Base-by-base conservation (phyloP, 129 eudicot species). In the Calendula officinalis region DNA sequence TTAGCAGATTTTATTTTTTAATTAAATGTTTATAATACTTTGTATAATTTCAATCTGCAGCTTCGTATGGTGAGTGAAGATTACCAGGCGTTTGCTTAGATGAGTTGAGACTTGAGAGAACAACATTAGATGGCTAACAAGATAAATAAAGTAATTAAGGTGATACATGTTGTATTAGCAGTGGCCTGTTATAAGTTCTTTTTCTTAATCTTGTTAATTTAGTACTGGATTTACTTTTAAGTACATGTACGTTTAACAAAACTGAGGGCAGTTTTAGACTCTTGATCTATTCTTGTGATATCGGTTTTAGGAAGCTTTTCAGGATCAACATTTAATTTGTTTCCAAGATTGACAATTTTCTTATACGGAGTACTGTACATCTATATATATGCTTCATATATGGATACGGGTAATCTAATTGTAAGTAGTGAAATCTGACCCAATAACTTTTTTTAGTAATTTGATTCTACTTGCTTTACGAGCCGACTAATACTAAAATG, bases 61-160 rank as follows among this genome's bases (percentile, higher is more conserved):
- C 66, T 80, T 75, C 70, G 89, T 79, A 57, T 82, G 60, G 46
- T 77, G 84, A 61, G 17, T 77, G 50, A 77, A 47, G 70, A 86
- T 77, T 72, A 76, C 77, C 32, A 77, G 55, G 53, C 82, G 54
- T 42, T 68, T 80, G 45, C 60, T 58, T 32, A 83, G 80, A 80
- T 74, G 71, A 50, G 75, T n/a, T n/a, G n/a, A n/a, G n/a, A n/a
- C n/a, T 81, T 53, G 62, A 73, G 82, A 81, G 53, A 67, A 64
- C 54, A 81, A 84, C 27, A 77, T 79, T 79, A 66, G 70, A 84
- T 58, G 74, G 80, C 64, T 64, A 78, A 75, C 13, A 38, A 32
- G 56, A 16, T 41, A 38, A 55, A 51, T 65, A 62, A 64, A 60
- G 62, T 62, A 75, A n/a, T n/a, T n/a, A n/a, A 60, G 62, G 51